Base-by-base conservation (phyloP, 176 grass and related monocot genomes). In the Oryza nivara region DNA sequence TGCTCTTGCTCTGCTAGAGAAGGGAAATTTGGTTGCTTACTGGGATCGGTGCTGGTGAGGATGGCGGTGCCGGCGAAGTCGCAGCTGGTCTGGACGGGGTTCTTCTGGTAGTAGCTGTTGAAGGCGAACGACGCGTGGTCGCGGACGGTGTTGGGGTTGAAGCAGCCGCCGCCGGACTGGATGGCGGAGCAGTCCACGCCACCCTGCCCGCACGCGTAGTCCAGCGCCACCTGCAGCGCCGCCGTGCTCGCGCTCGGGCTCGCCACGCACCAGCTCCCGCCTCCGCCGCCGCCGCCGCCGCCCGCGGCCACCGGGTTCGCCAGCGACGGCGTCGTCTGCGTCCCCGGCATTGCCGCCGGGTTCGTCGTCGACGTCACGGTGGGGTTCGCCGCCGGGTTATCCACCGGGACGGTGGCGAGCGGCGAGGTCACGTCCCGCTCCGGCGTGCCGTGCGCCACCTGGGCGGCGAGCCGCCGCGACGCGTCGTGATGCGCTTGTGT, bases 101-200 rank as follows among this genome's bases (percentile, higher is more conserved):
- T 90, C 72, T 74, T 90, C 75, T 90, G 90, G 77, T 90, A 92
- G 82, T 92, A 95, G 72, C 36, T 78, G 79, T 95, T 95, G 88
- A 95, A 95, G n/a, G 93, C 93, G 19, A 88, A 92, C 3, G 93
- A 92, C 7, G 93, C 93, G 38, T 95, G 93, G 49, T 95, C 90
- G 25, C 88, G 88, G 30, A 95, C 64, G 7, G 90, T 95, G 65
- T 92, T 67, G 19, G 93, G 90, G 68, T 92, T 75, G 75, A 54
- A 90, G 77, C 93, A 95, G 81, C 75, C 84, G 13, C 75, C 93
- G n/a, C 90, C 88, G 38, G 84, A 14, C 48, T 92, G 82, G 80
- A 92, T 92, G 4, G 46, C 66, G 0, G 93, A 88, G 58, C 93
- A 95, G 73, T 92, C 93, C 4, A 85, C 83, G 5, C 84, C 87